Evolutionary conservation across 306 rosid species (phyloP), one percentile per base, ranked within the genome.

Genomic region (Glycine tomentella): DNA sequence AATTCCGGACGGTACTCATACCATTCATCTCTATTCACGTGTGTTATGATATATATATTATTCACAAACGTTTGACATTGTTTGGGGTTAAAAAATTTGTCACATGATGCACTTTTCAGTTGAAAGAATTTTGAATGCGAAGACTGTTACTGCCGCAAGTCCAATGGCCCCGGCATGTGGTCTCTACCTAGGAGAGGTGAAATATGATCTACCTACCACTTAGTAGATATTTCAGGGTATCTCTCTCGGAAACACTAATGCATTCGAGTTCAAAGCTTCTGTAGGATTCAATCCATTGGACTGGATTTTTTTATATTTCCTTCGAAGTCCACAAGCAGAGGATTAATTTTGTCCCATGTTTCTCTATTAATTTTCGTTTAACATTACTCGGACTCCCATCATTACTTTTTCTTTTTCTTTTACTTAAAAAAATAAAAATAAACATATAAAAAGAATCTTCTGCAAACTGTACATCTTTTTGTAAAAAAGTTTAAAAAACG

Each of bases 151-250:
- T 33, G 92, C 97, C 53, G 74, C 98, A 50, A 90, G 97, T 87
- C 95, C 98, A 34, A 95, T 95, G 99, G 99, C 99, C n/a, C 99
- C 99, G 0, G 86, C 96, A 1, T 89, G 89, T 34, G 99, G 99
- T 76, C 96, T 95, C 15, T 93, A 90, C 81, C 93, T 95, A 34
- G 98, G 92, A 68, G 93, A 84, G 67, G 99, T 95, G 52, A 91
- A 86, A 74, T 95, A 91, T 58, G 94, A 95, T 78, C 83, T 89
- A 67, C 91, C 94, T 7, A 71, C 94, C 4, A 79, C 80, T 48
- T 72, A 31, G 38, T 62, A 69, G 75, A 69, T 74, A 17, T 72
- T 17, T 70, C 36, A 8, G 53, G 69, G 66, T 8, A 1, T 86
- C 81, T 38, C 81, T 38, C 17, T 55, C 45, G 34, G 51, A 53